Evolutionary conservation across 2,329 filamentous ascomycete species (phyloP).

Genomic region (Epichloe aotearoae): DNA sequence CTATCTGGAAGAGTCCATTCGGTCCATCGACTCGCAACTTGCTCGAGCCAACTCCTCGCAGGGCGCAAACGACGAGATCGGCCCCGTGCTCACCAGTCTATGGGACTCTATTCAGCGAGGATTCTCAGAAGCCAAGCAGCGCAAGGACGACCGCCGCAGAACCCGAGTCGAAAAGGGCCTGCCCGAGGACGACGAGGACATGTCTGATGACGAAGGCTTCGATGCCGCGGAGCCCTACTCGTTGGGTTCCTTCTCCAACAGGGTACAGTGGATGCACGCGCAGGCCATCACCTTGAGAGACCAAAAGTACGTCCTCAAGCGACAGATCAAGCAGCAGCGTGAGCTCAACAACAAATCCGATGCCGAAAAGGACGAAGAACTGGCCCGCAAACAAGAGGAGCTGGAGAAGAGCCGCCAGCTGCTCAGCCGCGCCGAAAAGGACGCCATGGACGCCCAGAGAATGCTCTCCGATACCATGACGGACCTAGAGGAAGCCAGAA

Average conservation of each 20-base stretch:
- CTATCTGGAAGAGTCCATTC: constrained; percentile 51
- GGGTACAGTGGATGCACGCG: constrained; percentile 65
- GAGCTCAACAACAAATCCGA: constrained; percentile 85
- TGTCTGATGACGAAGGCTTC: constrained; percentile 48
- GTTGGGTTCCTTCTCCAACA: constrained; percentile 60
- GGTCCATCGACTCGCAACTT: constrained; percentile 32
- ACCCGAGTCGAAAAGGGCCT: constrained; percentile 43
- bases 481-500: constrained; percentile 30
- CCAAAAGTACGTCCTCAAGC: constrained; percentile 77
- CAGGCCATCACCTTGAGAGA: constrained; percentile 69
- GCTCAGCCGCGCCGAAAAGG: constrained; percentile 24
- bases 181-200: constrained; percentile 40
- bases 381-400: constrained; percentile 45
- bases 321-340: constrained; percentile 90
- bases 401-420: constrained; percentile 31
- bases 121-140: constrained; percentile 40
- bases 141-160: constrained; percentile 39
- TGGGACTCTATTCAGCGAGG: constrained; percentile 42
- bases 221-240: constrained; percentile 52
- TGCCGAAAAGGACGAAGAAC: constrained; percentile 50
- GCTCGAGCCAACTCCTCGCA: constrained; percentile 18
- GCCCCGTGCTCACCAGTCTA: constrained; percentile 36
- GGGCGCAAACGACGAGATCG: constrained; percentile 37
- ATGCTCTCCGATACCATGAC: constrained; percentile 34
- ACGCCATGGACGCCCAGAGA: constrained; percentile 27